These are phyloP conservation scores for Rhodotorula sp. DNA, from an alignment of 1,284 basidiomycete species.

Conservation along the genomic window DNA sequence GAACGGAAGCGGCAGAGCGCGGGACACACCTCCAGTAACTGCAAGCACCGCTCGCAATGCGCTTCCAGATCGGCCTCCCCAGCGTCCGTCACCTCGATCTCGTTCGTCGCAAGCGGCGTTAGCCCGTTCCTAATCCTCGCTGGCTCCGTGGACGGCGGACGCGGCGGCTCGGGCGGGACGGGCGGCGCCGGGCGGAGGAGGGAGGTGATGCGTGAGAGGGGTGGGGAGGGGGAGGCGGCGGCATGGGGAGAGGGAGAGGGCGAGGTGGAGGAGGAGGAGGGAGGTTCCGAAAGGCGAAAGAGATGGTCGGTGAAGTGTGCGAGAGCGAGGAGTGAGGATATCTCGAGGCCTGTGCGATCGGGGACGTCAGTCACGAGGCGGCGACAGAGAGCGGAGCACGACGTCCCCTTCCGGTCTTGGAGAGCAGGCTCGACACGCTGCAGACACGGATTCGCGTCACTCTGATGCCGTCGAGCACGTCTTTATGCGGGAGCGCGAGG, in stretches of 20 bases:
- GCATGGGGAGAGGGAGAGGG: not conserved
- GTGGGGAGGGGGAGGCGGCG: not conserved
- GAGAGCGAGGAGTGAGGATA: constrained; percentile 23
- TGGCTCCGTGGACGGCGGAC: not conserved
- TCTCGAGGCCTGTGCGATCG: constrained; percentile 23
- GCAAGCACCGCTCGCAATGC: constrained; percentile 12
- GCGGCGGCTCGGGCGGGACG: not conserved
- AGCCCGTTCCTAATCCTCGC: not conserved
- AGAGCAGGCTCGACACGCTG: constrained; percentile 36
- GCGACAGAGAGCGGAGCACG: not conserved
- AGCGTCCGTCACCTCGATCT: constrained; percentile 18
- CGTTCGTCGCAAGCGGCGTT: constrained; percentile 14
- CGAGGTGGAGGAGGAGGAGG: not conserved
- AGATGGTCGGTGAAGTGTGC: constrained; percentile 25
- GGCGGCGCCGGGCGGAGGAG: not conserved
- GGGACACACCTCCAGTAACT: constrained; percentile 11
- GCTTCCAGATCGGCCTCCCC: not conserved
- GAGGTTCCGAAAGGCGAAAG: not conserved
- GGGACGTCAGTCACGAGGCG: not conserved
- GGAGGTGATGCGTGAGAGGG: not conserved
- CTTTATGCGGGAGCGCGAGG: too few species aligned
- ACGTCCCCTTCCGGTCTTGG: constrained; percentile 34
- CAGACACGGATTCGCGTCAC: accelerated
- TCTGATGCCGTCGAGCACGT: too few species aligned
- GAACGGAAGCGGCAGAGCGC: not conserved